Evolutionary conservation across 2,329 filamentous ascomycete species (phyloP).

Genomic region (Fulvia fulva): DNA sequence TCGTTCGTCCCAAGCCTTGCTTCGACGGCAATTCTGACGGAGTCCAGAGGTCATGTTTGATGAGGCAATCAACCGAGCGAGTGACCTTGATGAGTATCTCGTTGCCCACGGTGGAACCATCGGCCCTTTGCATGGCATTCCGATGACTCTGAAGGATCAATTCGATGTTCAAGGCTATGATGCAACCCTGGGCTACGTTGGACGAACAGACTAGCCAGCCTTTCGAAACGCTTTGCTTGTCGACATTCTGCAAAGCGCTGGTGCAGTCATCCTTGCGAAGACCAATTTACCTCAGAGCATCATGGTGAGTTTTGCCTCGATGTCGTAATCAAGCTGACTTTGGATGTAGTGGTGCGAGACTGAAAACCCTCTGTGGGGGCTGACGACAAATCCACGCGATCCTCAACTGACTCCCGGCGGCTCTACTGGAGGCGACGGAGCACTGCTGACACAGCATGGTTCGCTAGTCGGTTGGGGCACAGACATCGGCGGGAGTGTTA

Average conservation of each 20-base stretch:
- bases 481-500: constrained; percentile 50
- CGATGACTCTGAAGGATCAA: constrained; percentile 52
- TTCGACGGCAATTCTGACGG: neutral
- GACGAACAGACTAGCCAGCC: constrained; percentile 48
- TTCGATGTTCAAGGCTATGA: constrained; percentile 53
- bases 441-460: constrained; percentile 39
- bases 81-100: constrained; percentile 49
- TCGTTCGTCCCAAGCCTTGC: neutral
- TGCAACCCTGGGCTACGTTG: constrained; percentile 51
- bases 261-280: constrained; percentile 53
- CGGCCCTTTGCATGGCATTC: constrained; percentile 36
- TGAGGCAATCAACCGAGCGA: constrained; percentile 49
- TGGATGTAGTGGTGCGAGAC: constrained; percentile 50
- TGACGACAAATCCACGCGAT: constrained; percentile 47
- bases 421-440: constrained; percentile 45
- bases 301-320: constrained; percentile 34
- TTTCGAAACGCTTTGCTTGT: constrained; percentile 49
- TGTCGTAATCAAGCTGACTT: constrained; percentile 11
- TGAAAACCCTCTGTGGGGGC: constrained; percentile 50
- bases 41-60: constrained; percentile 52
- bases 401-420: constrained; percentile 46
- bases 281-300: constrained; percentile 51
- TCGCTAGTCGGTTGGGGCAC: constrained; percentile 49
- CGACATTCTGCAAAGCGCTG: constrained; percentile 46
- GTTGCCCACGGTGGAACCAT: constrained; percentile 40